These are phyloP conservation scores for Parafenestella ontariensis DNA, from an alignment of 2,329 filamentous ascomycete genomes.

Conservation along the genomic window DNA sequence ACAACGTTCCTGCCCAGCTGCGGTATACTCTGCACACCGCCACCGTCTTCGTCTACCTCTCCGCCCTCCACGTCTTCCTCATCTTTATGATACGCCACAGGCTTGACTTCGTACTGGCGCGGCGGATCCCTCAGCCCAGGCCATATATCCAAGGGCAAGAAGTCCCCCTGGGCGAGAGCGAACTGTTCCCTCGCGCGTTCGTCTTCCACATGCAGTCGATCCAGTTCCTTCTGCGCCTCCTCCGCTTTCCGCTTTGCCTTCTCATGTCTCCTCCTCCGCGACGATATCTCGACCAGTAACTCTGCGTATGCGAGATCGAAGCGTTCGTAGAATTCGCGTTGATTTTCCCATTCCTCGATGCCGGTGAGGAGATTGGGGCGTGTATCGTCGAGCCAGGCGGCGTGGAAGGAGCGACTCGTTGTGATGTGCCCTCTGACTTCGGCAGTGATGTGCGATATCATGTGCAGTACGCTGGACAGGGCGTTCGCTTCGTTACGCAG, in stretches of 20 bases:
- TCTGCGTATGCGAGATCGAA: conserved; percentile 86
- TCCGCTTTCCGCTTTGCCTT: conserved; percentile 76
- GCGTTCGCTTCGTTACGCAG: conserved; percentile 63
- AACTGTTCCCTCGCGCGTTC: conserved; percentile 76
- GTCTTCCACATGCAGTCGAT: conserved; percentile 77
- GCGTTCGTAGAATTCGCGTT: conserved; percentile 84
- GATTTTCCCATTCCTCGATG: conserved; percentile 75
- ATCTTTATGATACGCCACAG: conserved; percentile 20
- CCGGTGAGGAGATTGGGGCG: conserved; percentile 71
- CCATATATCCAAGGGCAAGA: conserved; percentile 87
- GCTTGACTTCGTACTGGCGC: conserved; percentile 42
- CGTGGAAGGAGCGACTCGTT: conserved; percentile 68
- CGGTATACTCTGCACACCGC: conserved; percentile 40
- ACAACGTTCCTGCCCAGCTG: conserved; percentile 45
- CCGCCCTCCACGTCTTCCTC: conserved; percentile 18
- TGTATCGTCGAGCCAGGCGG: conserved; percentile 73
- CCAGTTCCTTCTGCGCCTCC: conserved; percentile 78
- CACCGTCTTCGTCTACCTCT: conserved; percentile 15
- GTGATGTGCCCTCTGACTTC: conserved; percentile 71
- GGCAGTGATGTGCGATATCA: conserved; percentile 71
- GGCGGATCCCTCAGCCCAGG: conserved; percentile 60
- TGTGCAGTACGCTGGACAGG: conserved; percentile 68
- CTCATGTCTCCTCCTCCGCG: conserved; percentile 75
- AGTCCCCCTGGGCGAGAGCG: conserved; percentile 82
- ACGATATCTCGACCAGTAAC: conserved; percentile 81